Conservation (phyloP, 2,329 filamentous ascomycete genomes). For the Microdochium nivale region DNA sequence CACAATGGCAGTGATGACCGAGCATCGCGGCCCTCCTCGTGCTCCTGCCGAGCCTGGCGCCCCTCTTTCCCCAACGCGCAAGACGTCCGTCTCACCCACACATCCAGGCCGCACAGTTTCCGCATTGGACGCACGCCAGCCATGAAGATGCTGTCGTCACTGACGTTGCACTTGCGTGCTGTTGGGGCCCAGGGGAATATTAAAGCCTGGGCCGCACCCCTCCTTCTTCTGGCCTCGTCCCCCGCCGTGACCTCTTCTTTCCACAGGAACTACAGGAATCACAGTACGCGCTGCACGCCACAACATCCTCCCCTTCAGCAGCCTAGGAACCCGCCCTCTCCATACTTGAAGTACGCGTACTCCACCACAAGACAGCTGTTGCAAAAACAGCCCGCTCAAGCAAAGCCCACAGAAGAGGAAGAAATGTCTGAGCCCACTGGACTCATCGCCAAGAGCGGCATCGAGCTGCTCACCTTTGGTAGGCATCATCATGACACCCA, state of each 20-base stretch:
- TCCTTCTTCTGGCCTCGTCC: not conserved
- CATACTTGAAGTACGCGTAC: slow-evolving; percentile 5
- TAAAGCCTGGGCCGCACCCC: not conserved
- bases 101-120: not conserved
- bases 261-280: not conserved
- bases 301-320: not conserved
- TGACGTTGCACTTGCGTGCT: not conserved
- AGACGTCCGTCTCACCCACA: not conserved
- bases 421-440: slow-evolving; percentile 38
- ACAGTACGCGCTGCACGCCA: not conserved
- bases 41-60: too few relatives aligned
- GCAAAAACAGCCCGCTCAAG: not conserved
- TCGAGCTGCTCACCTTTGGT: slow-evolving; percentile 54
- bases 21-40: too few relatives aligned
- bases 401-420: slow-evolving; percentile 5
- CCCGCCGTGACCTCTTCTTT: slow-evolving; percentile 2
- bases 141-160: not conserved
- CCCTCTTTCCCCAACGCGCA: too few relatives aligned
- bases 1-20: too few relatives aligned
- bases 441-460: slow-evolving; percentile 52
- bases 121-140: not conserved
- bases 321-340: slow-evolving; percentile 7
- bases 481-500: slow-evolving; percentile 5
- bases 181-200: not conserved
- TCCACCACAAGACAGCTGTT: slow-evolving; percentile 2